Base-by-base conservation (phyloP, 148 eudicot genomes). In the Polygonum aviculare region DNA sequence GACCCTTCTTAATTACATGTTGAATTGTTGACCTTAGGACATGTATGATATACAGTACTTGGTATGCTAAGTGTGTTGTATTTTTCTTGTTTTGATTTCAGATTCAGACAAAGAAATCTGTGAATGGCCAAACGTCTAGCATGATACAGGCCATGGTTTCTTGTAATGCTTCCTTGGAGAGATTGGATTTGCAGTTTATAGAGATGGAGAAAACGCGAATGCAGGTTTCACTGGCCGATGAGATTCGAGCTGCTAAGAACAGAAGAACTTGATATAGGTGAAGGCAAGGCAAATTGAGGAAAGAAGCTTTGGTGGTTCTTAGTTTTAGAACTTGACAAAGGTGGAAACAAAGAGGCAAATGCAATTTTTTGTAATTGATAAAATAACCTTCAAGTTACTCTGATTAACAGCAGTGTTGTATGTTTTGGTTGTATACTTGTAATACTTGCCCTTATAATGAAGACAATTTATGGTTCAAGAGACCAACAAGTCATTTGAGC, bases 211-310 rank as follows among this genome's bases (percentile, higher is more conserved):
- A 69, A 35, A 49, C 26, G 74, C 84, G 79, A 62, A 85, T 67
- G 76, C 80, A 82, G 65, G 74, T 86, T 75, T 90, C 98, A 33
- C 93, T 94, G 35, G 97, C 91, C 26, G 98, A 94, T 78, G 97
- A 92, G 77, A 94, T 94, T 72, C 91, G 80, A 74, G 88, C 87
- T 77, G 94, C 92, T 50, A 94, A 91, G 85, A 87, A 78, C 77
- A 87, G 74, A 82, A 85, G 90, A 80, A 26, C 31, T 26, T 26
- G 31, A 26, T 26, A 26, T 26, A 26, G 31, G 31, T 26, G 31
- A 26, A 26, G 31, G 31, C 31, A 26, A 26, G 31, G 31, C 31
- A 26, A 26, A 26, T 26, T 26, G 31, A 26, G 31, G 31, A 26
- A 26, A 26, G 31, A 26, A 26, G 31, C 31, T 26, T 26, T 26